Conservation (phyloP, 1,139 yeast genomes). For the Diutina neorugosa region DNA sequence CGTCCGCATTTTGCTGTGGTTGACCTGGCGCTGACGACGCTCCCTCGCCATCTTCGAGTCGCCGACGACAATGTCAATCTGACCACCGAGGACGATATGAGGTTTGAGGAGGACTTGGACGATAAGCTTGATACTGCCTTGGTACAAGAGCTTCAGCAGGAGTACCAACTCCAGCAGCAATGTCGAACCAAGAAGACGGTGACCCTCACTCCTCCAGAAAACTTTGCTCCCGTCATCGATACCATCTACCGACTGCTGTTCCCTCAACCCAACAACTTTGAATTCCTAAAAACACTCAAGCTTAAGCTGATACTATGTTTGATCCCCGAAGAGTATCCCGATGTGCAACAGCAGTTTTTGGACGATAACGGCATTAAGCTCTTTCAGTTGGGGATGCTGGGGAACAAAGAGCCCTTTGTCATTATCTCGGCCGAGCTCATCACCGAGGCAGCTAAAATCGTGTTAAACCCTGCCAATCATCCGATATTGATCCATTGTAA, state of each 20-base stretch:
- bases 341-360: slow-evolving; percentile 55
- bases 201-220: slow-evolving; percentile 60
- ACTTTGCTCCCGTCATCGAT: slow-evolving; percentile 76
- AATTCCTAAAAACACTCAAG: slow-evolving; percentile 47
- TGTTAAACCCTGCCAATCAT: slow-evolving; percentile 73
- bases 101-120: slow-evolving; percentile 32
- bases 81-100: slow-evolving; percentile 13
- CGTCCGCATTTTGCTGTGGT: not conserved
- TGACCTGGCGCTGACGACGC: not conserved
- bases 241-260: slow-evolving; percentile 79
- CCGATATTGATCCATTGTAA: slow-evolving; percentile 91
- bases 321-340: slow-evolving; percentile 87
- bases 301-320: slow-evolving; percentile 71
- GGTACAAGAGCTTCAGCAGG: slow-evolving; percentile 10
- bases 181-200: not conserved
- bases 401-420: slow-evolving; percentile 92
- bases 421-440: slow-evolving; percentile 68
- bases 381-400: slow-evolving; percentile 87
- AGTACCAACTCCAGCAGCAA: not conserved
- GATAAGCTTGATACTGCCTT: slow-evolving; percentile 25
- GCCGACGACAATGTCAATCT: slow-evolving; percentile 12
- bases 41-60: not conserved
- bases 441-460: slow-evolving; percentile 71
- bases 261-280: slow-evolving; percentile 75
- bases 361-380: slow-evolving; percentile 48